Evolutionary conservation across 345 rosid genomes (phyloP).

Genomic region (Capsella bursapastoris): DNA sequence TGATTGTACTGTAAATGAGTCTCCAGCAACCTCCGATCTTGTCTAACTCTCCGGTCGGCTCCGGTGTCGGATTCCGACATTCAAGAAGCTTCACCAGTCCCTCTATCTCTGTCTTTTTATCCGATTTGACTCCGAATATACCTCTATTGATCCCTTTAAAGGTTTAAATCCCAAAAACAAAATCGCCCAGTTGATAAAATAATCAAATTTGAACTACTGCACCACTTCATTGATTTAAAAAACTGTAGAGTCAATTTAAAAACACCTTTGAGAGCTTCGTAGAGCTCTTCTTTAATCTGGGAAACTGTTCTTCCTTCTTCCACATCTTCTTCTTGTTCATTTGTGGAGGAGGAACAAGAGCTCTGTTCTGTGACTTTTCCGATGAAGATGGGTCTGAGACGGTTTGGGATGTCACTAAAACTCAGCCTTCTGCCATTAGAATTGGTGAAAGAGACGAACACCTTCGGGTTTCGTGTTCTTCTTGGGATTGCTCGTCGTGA

Average conservation of each 20-base stretch:
- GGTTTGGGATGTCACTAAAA: slow-evolving; percentile 28
- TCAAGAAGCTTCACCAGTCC: slow-evolving; percentile 62
- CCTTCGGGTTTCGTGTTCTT: slow-evolving; percentile 7
- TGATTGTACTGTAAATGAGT: slow-evolving; percentile 76
- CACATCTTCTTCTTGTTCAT: slow-evolving; percentile 15
- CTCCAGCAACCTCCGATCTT: slow-evolving; percentile 88
- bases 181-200: background rate
- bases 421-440: slow-evolving; percentile 34
- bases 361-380: slow-evolving; percentile 50
- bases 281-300: slow-evolving; percentile 60
- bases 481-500: slow-evolving; percentile 29
- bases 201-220: slow-evolving; percentile 6
- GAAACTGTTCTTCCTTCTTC: slow-evolving; percentile 29
- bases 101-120: slow-evolving; percentile 69
- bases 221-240: background rate
- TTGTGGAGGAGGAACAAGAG: slow-evolving; percentile 47
- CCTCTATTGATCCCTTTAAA: slow-evolving; percentile 76
- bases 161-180: background rate
- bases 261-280: slow-evolving; percentile 55
- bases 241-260: background rate
- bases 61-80: slow-evolving; percentile 80
- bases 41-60: slow-evolving; percentile 64
- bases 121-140: slow-evolving; percentile 72
- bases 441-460: slow-evolving; percentile 27
- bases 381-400: slow-evolving; percentile 41